Evolutionary conservation across 257 asterid species (phyloP).

Genomic region (Cruciata laevipes): DNA sequence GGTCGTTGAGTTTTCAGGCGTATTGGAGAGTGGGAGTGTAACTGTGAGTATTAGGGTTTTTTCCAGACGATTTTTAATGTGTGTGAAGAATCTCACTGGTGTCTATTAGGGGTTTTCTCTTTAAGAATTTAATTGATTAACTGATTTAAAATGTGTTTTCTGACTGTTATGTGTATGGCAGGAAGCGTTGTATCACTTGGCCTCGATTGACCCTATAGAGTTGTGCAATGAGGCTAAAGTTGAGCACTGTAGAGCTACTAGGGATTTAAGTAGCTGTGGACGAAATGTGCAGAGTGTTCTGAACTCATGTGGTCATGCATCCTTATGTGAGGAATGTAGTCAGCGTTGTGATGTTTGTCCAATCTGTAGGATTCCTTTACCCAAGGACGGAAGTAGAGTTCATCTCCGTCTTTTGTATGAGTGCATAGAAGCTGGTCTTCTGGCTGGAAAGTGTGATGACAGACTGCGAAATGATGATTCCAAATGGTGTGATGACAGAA

Average conservation of each 20-base stretch:
- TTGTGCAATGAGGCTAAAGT: conserved; percentile 90
- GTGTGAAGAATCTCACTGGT: background rate
- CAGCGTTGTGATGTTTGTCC: conserved; percentile 93
- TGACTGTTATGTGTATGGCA: conserved; percentile 25
- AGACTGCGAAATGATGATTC: conserved; percentile 26
- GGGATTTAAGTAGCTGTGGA: conserved; percentile 93
- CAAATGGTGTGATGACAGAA: conserved; percentile 50
- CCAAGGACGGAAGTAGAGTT: conserved; percentile 47
- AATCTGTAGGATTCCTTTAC: conserved; percentile 62
- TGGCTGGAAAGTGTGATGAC: conserved; percentile 74
- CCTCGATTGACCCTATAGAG: conserved; percentile 76
- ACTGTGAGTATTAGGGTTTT: background rate
- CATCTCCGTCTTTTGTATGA: conserved; percentile 82
- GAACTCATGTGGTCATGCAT: conserved; percentile 76
- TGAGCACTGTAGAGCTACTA: conserved; percentile 87
- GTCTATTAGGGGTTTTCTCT: background rate
- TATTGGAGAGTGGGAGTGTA: background rate
- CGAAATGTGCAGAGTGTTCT: conserved; percentile 67
- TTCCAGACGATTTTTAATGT: background rate
- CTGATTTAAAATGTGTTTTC: background rate
- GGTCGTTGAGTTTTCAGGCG: background rate
- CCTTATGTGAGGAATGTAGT: conserved; percentile 90
- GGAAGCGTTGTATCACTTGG: conserved; percentile 71
- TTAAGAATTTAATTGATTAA: background rate
- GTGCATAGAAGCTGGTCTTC: conserved; percentile 82